Evolutionary conservation across 2,329 filamentous ascomycete genomes (phyloP).

Genomic region (Monosporascus sp.): DNA sequence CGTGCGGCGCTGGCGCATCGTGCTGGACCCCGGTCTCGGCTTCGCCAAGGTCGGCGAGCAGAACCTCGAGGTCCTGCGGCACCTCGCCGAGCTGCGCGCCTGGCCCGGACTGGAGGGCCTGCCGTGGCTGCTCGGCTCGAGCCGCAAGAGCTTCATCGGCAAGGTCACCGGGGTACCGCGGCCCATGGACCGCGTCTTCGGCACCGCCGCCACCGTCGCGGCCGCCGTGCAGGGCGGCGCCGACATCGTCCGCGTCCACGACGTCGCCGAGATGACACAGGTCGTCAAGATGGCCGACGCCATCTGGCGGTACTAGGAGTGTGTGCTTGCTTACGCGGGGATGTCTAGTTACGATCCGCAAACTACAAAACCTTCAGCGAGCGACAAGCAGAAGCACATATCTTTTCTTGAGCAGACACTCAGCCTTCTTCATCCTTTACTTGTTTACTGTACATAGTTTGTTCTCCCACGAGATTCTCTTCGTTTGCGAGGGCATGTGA

Average conservation of each 20-base stretch:
- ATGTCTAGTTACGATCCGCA: not conserved
- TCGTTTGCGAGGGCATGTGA: too few species aligned
- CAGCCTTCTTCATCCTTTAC: too few species aligned
- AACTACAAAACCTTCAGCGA: not conserved
- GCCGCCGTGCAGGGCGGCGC: conserved; percentile 83
- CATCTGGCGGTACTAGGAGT: conserved; percentile 61
- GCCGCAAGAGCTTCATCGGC: conserved; percentile 86
- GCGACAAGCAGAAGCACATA: too few species aligned
- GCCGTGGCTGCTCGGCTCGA: conserved; percentile 86
- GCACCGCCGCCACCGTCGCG: conserved; percentile 82
- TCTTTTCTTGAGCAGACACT: too few species aligned
- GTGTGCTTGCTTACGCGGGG: not conserved
- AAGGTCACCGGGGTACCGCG: conserved; percentile 69
- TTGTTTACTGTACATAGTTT: too few species aligned
- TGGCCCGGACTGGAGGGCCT: conserved; percentile 63
- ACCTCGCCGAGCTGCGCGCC: conserved; percentile 57
- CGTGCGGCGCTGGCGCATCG: conserved; percentile 85
- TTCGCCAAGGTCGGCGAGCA: conserved; percentile 83
- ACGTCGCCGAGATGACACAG: conserved; percentile 78
- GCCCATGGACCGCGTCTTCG: conserved; percentile 68
- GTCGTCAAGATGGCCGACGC: conserved; percentile 87
- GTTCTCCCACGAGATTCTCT: too few species aligned
- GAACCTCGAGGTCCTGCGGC: conserved; percentile 73
- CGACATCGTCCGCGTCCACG: conserved; percentile 89
- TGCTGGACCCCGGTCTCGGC: conserved; percentile 88